Evolutionary conservation across 148 eudicot genomes (phyloP), one percentile per base, ranked within the genome.

Genomic region (Rhododendron simsii): DNA sequence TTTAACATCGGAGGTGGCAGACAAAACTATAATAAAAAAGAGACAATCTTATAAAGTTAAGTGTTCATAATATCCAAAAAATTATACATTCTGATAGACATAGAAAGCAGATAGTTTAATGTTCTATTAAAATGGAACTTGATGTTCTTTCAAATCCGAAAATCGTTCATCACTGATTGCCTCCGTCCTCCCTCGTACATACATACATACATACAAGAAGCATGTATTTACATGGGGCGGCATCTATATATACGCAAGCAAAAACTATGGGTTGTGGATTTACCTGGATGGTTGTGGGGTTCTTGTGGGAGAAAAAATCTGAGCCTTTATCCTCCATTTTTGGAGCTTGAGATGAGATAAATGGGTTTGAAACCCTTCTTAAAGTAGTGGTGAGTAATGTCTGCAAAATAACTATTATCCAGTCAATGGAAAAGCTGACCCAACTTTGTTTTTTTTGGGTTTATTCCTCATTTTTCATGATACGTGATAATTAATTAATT

Each of bases 221-320:
- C 65, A 5, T 20, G 65, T 20, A 57, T 57, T 18, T 28, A 37
- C 57, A 47, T 30, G 51, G 50, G 39, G 2, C 50, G 11, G 20
- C 13, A 44, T 14, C 2, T 41, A 47, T 47, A 7, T 2, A 15
- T 21, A 10, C 20, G 39, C 75, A 30, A 69, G 7, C 18, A 15
- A 63, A 44, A 65, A 26, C 18, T 21, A 5, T 12, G 13, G 71
- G 26, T 28, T 9, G 63, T 10, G 50, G 57, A 71, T 3, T 47
- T 88, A 95, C 98, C 94, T 94, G 98, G 77, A 95, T 84, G 7
- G 91, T 83, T n/a, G 98, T 90, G 69, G 96, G 96, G 87, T 88
- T 79, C 80, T 92, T 93, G 91, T 93, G 94, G 35, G 95, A 91
- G 39, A 51, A 73, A 78, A 94, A 94, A 35, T 90, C 95, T 3